phyloP scores from a whole-genome alignment of 306 rosid genomes.

The Ammopiptanthus mongolicus region DNA sequence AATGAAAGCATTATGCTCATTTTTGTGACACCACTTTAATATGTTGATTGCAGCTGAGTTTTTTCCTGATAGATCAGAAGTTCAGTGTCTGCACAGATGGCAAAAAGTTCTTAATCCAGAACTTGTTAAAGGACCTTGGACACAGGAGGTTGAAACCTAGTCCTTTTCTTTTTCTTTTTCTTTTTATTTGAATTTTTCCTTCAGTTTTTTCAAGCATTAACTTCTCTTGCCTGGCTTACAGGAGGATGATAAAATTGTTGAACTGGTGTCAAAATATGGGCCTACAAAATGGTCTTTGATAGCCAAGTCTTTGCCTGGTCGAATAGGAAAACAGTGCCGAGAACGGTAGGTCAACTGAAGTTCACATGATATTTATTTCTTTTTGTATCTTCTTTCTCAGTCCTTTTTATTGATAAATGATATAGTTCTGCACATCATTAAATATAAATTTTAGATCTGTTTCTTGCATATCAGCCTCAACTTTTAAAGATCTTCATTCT shows the following conservation, averaged over 20 bases:
- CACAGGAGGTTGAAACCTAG: constrained; percentile 66
- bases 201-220: constrained; percentile 21
- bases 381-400: background rate
- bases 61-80: constrained; percentile 93
- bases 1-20: constrained; percentile 9
- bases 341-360: constrained; percentile 60
- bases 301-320: constrained; percentile 95
- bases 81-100: constrained; percentile 98
- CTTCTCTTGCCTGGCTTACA: constrained; percentile 30
- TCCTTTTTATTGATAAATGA: background rate
- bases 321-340: constrained; percentile 97
- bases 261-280: constrained; percentile 74
- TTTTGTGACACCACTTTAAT: constrained; percentile 19
- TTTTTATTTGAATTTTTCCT: background rate
- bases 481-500: background rate
- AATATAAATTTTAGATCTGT: background rate
- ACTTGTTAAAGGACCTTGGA: constrained; percentile 97
- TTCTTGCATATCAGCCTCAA: constrained; percentile 1
- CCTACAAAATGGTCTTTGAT: constrained; percentile 97
- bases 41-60: constrained; percentile 74
- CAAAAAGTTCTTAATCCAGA: constrained; percentile 99
- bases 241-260: constrained; percentile 93
- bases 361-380: background rate
- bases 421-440: background rate
- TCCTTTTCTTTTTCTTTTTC: background rate